Evolutionary conservation across 768 basidiomycete species (phyloP), one percentile per base, ranked within the genome.

Genomic region (Lepiota venenata): DNA sequence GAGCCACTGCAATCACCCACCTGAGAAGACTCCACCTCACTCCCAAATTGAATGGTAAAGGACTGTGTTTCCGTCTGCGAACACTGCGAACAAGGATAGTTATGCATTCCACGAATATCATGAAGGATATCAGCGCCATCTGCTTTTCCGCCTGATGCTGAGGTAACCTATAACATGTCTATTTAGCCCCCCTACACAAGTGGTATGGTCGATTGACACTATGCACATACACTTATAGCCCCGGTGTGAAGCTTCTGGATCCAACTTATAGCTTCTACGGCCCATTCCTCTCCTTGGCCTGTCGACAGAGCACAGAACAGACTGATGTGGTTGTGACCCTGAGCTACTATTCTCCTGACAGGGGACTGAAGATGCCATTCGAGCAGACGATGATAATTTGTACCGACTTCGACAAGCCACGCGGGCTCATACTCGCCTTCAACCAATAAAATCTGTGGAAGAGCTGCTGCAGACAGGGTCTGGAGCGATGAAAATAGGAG

Each of bases 261-360:
- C 75, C 76, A 77, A 21, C 63, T 58, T 20, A 65, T 66, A 35
- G 78, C 74, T 15, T 81, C 74, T 52, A 77, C 69, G 1, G 72
- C 84, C 84, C 85, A 87, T 29, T 78, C 73, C 60, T 87, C 85
- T 15, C 81, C 86, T 59, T 80, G 65, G 1, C 85, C 84, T 2
- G 74, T 78, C 2, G 71, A 64, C 53, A 85, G 60, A 12, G 74
- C 74, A 70, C 71, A 75, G 46, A 76, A 74, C 12, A 74, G 60
- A 55, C 84, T 87, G 52, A 87, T 69, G 59, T 87, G 86, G 63
- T 87, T 87, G 57, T 88, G 85, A 0, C 79, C 79, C 55, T 63
- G 62, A 0, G 71, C 77, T 21, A 80, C 61, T 15, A 79, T 60
- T 41, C 68, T 69, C 57, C 60, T 61, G 10, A 75, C 64, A 20